Evolutionary conservation across 306 rosid genomes (phyloP).

Genomic region (Gillenia trifoliata): DNA sequence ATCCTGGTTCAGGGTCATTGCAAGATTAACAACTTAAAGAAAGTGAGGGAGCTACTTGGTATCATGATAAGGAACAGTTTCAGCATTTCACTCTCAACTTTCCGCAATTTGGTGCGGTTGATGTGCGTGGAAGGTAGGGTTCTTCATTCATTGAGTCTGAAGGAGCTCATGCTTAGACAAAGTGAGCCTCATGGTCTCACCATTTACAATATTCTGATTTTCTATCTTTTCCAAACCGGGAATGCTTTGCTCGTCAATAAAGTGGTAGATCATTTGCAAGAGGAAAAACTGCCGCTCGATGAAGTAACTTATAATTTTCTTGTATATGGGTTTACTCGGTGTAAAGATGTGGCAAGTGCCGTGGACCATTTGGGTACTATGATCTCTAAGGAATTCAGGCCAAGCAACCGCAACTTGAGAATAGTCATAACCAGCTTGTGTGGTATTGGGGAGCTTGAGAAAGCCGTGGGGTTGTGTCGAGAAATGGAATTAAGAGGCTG

Average conservation of each 20-base stretch:
- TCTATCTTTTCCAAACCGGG: constrained; percentile 52
- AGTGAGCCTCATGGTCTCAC: constrained; percentile 31
- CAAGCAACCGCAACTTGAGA: constrained; percentile 65
- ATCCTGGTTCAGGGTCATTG: constrained; percentile 57
- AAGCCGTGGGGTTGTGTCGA: constrained; percentile 57
- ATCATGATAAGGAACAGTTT: constrained; percentile 43
- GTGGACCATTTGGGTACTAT: constrained; percentile 47
- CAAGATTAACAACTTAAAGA: constrained; percentile 39
- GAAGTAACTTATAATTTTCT: constrained; percentile 69
- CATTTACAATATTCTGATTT: constrained; percentile 65
- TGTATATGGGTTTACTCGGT: constrained; percentile 55
- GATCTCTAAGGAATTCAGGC: constrained; percentile 58
- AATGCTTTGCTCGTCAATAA: constrained; percentile 36
- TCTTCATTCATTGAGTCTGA: constrained; percentile 43
- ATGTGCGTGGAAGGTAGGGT: constrained; percentile 51
- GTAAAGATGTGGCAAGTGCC: constrained; percentile 52
- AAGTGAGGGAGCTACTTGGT: constrained; percentile 59
- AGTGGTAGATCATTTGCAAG: constrained; percentile 51
- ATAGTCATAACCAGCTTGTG: constrained; percentile 53
- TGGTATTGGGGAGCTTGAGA: constrained; percentile 43
- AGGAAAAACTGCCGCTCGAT: constrained; percentile 43
- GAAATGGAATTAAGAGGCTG: constrained; percentile 69
- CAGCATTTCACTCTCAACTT: constrained; percentile 48
- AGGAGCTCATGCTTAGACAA: constrained; percentile 54
- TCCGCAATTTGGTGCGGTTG: constrained; percentile 41